Evolutionary conservation across 1,284 basidiomycete species (phyloP).

Genomic region (Entoloma clypeatum): DNA sequence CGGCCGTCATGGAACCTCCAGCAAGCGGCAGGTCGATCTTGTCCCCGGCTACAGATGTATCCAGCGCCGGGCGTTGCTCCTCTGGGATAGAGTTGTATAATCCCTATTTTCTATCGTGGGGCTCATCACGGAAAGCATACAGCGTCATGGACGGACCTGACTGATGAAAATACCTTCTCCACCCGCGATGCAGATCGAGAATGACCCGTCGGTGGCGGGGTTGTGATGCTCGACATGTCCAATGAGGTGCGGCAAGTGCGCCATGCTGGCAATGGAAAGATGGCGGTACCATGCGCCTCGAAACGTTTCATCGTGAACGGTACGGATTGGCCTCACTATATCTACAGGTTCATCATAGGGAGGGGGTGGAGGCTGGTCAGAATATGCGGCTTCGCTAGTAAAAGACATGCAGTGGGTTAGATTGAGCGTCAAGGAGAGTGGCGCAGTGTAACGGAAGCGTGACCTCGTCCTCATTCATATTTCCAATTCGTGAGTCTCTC

Average conservation of each 20-base stretch:
- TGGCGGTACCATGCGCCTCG: conserved; percentile 12
- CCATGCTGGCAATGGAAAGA: conserved; percentile 15
- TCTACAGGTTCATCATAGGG: too few species aligned
- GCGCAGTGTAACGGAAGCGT: too few species aligned
- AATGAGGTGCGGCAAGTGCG: conserved; percentile 12
- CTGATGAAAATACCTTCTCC: conserved; percentile 19
- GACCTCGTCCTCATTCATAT: too few species aligned
- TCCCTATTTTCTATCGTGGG: conserved; percentile 3
- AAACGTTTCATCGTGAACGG: conserved; percentile 19
- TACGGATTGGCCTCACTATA: conserved; percentile 7
- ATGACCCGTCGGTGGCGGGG: conserved; percentile 19
- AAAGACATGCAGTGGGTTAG: too few species aligned
- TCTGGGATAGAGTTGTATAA: conserved; percentile 21
- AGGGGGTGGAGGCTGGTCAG: too few species aligned
- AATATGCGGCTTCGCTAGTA: too few species aligned
- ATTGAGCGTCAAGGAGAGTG: too few species aligned
- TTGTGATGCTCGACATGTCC: conserved; percentile 16
- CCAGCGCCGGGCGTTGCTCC: conserved; percentile 17
- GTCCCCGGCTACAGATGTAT: conserved; percentile 12
- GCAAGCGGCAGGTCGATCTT: conserved; percentile 5
- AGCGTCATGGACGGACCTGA: conserved; percentile 10
- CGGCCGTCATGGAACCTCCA: conserved; percentile 10
- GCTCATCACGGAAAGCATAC: neutral
- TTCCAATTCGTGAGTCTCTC: too few species aligned
- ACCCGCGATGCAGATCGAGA: conserved; percentile 20